Base-by-base conservation (phyloP, 2,329 filamentous ascomycete genomes). In the Arthrobotrys pseudoclavata region DNA sequence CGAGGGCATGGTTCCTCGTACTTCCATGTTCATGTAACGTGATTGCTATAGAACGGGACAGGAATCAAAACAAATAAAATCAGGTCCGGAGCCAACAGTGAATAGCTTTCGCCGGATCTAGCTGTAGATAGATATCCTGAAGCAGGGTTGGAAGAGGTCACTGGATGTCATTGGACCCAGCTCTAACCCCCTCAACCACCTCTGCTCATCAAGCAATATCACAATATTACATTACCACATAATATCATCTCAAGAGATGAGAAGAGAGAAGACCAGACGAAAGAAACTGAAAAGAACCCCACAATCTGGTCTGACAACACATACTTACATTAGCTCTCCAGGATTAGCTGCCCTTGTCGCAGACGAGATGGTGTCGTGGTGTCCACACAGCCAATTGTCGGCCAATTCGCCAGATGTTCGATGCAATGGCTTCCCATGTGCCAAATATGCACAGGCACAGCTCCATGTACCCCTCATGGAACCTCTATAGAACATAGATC, bases 261-360 rank as follows among this genome's bases (percentile, higher is more conserved):
- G 57, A 52, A 69, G 31, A 34, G 57, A 40, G n/a, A 45, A 63
- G 55, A 60, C 31, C 55, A 60, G 55, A 60, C 34, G 55, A 60
- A 60, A 60, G 55, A 42, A 60, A 7, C n/a, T 29, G 55, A 20
- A 53, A 50, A 72, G 69, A 72, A 74, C 69, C 69, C 72, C 72
- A 66, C 72, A 70, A 34, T 57, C 26, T 22, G 29, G 53, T 66
- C 72, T 70, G 72, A 70, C 72, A 76, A 76, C 72, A 70, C 72
- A 76, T 69, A 76, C 72, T 64, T 69, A 69, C 72, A 76, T 76
- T 76, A 76, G 72, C 72, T 76, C 52, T 57, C 72, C 72, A 76
- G 72, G 72, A 68, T 66, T 70, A 60, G 64, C 47, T 66, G 72
- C 72, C 72, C 70, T 62, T 69, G 71, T 76, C 66, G 50, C 71